Evolutionary conservation across 441 rosid species (phyloP).

Genomic region (Adansonia rubrostipa): DNA sequence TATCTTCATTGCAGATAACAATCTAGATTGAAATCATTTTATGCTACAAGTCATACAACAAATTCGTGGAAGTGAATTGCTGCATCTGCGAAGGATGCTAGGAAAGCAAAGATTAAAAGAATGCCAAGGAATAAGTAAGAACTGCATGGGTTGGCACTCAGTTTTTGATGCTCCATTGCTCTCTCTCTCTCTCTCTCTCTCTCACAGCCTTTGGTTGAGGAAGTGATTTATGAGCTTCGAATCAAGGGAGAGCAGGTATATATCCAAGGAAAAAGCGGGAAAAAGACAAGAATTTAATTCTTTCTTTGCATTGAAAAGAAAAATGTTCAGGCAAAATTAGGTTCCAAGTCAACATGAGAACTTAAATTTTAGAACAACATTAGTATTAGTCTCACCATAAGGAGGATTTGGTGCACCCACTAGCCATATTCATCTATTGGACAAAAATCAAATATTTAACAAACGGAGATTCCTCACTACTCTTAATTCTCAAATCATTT

Average conservation of each 20-base stretch:
- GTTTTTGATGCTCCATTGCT: slow-evolving; percentile 40
- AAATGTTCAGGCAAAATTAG: slow-evolving; percentile 28
- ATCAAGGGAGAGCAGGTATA: slow-evolving; percentile 35
- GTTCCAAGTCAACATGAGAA: slow-evolving; percentile 40
- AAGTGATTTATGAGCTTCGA: slow-evolving; percentile 26
- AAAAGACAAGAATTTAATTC: background rate
- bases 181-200: background rate
- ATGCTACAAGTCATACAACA: slow-evolving; percentile 48
- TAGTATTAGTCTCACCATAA: slow-evolving; percentile 38
- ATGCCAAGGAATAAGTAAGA: slow-evolving; percentile 31
- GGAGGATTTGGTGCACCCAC: slow-evolving; percentile 76
- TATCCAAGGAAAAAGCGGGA: slow-evolving; percentile 33
- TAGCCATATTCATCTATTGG: background rate
- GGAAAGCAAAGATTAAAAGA: slow-evolving; percentile 40
- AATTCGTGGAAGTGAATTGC: slow-evolving; percentile 79
- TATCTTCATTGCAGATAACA: background rate
- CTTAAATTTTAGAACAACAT: slow-evolving; percentile 3
- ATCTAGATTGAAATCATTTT: background rate
- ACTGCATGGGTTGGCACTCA: slow-evolving; percentile 21
- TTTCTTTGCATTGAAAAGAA: background rate
- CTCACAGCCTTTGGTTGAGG: background rate
- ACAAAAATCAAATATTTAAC: background rate
- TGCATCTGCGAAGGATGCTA: slow-evolving; percentile 54
- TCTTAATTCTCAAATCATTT: background rate
- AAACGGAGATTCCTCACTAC: background rate